Evolutionary conservation across 768 basidiomycete genomes (phyloP).

Genomic region (Leucocoprinus sp.): DNA sequence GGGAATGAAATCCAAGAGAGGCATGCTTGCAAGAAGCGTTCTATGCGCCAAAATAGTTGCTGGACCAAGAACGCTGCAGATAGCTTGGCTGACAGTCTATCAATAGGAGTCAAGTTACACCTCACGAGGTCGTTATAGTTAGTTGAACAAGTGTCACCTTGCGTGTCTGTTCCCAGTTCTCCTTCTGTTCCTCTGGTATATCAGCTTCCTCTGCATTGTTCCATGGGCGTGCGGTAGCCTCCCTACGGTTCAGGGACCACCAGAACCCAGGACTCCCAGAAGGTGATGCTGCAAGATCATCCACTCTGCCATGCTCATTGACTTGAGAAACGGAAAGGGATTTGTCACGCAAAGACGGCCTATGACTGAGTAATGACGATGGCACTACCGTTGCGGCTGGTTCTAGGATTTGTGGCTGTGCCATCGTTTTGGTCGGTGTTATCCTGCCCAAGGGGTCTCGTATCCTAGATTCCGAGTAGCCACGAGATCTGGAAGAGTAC

Average conservation of each 20-base stretch:
- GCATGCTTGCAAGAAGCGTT: slow-evolving; percentile 30
- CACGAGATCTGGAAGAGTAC: not conserved
- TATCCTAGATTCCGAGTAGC: slow-evolving; percentile 5
- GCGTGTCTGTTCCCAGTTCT: slow-evolving; percentile 29
- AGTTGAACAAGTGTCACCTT: slow-evolving; percentile 17
- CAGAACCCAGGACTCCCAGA: slow-evolving; percentile 2
- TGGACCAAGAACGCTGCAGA: slow-evolving; percentile 31
- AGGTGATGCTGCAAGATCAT: slow-evolving; percentile 10
- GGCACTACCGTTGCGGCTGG: slow-evolving; percentile 3
- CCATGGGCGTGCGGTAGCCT: slow-evolving; percentile 23
- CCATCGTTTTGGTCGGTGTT: not conserved
- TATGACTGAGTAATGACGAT: slow-evolving; percentile 5
- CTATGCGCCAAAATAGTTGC: slow-evolving; percentile 36
- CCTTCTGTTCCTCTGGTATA: slow-evolving; percentile 30
- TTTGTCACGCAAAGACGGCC: slow-evolving; percentile 17
- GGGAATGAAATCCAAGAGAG: slow-evolving; percentile 42
- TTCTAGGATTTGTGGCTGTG: not conserved
- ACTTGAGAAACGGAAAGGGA: slow-evolving; percentile 16
- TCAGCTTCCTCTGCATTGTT: slow-evolving; percentile 22
- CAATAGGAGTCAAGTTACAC: slow-evolving; percentile 7
- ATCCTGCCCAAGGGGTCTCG: slow-evolving; percentile 1
- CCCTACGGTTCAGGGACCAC: slow-evolving; percentile 10
- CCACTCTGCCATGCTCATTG: slow-evolving; percentile 6
- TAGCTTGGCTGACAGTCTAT: slow-evolving; percentile 31
- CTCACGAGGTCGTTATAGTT: not conserved